These are phyloP conservation scores for Suhomyces sp. DNA, from an alignment of 805 yeast species.

Conservation along the genomic window DNA sequence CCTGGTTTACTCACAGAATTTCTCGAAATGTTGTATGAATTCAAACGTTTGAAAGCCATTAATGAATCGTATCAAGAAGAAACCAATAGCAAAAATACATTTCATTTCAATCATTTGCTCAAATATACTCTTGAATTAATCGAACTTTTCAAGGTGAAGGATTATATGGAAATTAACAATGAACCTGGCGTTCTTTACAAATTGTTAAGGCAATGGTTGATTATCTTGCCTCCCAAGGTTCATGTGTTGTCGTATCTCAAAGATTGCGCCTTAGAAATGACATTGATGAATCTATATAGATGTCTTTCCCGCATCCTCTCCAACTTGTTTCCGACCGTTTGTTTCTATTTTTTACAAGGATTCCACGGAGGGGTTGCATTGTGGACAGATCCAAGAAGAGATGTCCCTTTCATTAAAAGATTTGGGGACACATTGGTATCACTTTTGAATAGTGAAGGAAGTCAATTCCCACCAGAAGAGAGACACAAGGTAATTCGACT, in stretches of 20 bases:
- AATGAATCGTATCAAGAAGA: background rate
- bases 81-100: background rate
- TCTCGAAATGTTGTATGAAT: slow-evolving; percentile 5
- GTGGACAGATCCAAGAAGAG: slow-evolving; percentile 1
- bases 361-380: slow-evolving; percentile 22
- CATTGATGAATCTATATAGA: slow-evolving; percentile 14
- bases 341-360: slow-evolving; percentile 19
- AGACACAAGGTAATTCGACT: slow-evolving; percentile 7
- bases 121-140: slow-evolving; percentile 8
- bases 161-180: slow-evolving; percentile 4
- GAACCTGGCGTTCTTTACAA: slow-evolving; percentile 14
- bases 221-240: slow-evolving; percentile 20
- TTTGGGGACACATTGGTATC: background rate
- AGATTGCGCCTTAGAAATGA: slow-evolving; percentile 13
- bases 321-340: slow-evolving; percentile 23
- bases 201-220: slow-evolving; percentile 21
- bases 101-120: slow-evolving; percentile 13
- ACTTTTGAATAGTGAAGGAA: background rate
- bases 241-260: slow-evolving; percentile 9
- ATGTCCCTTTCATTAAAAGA: background rate
- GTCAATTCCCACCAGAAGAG: background rate
- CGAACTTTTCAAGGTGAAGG: background rate
- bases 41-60: background rate
- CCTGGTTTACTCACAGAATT: slow-evolving; percentile 3
- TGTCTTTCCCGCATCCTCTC: slow-evolving; percentile 16